Percentiles rank a stretch among this genome's conserved stretches.
Evolutionary conservation across 768 basidiomycete genomes (phyloP).

Genomic region (Russula emetica): DNA sequence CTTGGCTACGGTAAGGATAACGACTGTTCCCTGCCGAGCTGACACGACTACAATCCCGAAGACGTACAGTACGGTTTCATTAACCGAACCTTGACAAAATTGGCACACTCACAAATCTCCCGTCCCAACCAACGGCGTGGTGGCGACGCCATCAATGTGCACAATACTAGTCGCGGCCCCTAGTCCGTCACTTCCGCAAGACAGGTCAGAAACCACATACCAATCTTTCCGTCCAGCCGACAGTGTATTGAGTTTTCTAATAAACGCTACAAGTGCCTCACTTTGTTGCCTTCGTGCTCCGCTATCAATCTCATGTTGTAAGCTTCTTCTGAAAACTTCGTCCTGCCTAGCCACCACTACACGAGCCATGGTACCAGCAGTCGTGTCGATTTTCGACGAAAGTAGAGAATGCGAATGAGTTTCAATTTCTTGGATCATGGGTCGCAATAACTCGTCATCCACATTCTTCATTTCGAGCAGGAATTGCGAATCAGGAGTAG

Average conservation of each 20-base stretch:
- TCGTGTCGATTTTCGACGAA: constrained; percentile 6
- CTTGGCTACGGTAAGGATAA: not conserved
- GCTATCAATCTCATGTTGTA: constrained; percentile 7
- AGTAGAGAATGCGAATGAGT: constrained; percentile 3
- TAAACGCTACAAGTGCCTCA: constrained; percentile 6
- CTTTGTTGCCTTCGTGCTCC: not conserved
- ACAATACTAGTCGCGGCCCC: not conserved
- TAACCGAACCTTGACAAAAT: not conserved
- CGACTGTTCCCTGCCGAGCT: not conserved
- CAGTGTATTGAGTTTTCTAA: constrained; percentile 10
- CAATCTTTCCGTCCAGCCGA: not conserved
- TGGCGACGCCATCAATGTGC: not conserved
- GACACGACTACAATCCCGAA: not conserved
- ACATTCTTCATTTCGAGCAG: constrained; percentile 8
- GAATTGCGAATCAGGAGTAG: constrained; percentile 15
- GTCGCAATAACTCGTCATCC: constrained; percentile 1
- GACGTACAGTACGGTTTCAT: not conserved
- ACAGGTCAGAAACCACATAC: constrained; percentile 1
- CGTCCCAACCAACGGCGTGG: not conserved
- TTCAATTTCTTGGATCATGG: constrained; percentile 2
- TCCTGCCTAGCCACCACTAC: constrained; percentile 17
- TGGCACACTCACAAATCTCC: constrained; percentile 1
- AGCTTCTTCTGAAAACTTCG: not conserved
- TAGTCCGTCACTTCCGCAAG: not conserved
- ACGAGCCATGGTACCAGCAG: not conserved